phyloP scores from a whole-genome alignment of 139 green algal genomes.

The Chlorella ohadii region DNA sequence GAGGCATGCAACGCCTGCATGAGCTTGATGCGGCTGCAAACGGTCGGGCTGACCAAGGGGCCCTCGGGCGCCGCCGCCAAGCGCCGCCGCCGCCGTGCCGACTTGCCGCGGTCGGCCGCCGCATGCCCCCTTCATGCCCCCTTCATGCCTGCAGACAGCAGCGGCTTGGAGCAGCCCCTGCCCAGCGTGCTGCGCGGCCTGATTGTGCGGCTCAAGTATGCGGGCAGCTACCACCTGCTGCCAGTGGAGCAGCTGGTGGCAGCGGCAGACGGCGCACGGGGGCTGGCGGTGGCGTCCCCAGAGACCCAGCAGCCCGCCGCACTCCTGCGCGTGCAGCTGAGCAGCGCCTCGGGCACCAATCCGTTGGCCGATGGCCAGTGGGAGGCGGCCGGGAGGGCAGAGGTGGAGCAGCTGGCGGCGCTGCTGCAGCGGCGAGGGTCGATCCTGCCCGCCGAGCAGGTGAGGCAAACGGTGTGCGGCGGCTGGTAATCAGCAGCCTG shows the following conservation, averaged over 20 bases:
- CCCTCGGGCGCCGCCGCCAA: too few relatives aligned
- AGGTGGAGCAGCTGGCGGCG: background rate
- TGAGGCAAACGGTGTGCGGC: background rate
- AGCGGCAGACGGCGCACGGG: background rate
- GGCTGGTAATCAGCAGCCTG: too few relatives aligned
- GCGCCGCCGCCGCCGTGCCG: too few relatives aligned
- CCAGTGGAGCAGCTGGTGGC: background rate
- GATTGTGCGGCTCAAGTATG: background rate
- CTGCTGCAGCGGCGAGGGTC: background rate
- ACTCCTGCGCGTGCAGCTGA: background rate
- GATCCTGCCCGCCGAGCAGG: background rate
- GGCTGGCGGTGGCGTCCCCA: background rate
- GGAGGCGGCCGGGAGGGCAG: background rate
- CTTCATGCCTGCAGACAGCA: too few relatives aligned
- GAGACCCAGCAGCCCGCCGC: background rate
- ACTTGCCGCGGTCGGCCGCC: too few relatives aligned
- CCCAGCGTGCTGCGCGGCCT: constrained; percentile 1
- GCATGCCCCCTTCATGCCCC: too few relatives aligned
- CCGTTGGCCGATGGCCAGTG: background rate
- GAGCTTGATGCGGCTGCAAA: too few relatives aligned
- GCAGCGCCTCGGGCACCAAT: background rate
- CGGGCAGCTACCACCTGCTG: background rate
- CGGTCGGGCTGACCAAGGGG: too few relatives aligned
- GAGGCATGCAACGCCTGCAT: too few relatives aligned
- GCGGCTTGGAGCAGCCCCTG: background rate